Evolutionary conservation across 2,329 filamentous ascomycete genomes (phyloP), one percentile per base, ranked within the genome.

Genomic region (Aureobasidium sp.): DNA sequence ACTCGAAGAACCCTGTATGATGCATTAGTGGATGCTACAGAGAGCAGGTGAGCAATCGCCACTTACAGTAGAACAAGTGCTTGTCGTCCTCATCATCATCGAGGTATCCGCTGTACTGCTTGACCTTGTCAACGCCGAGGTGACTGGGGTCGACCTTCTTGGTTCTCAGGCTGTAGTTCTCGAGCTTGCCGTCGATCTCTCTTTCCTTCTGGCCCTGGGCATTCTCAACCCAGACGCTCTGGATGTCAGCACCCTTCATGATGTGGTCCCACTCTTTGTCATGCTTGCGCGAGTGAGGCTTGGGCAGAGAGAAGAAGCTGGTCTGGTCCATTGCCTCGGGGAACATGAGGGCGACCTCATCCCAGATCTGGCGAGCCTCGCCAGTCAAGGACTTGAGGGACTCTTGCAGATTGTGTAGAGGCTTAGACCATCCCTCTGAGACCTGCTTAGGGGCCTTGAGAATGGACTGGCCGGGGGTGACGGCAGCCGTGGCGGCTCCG

Each of bases 61-160:
- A 78, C 89, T 82, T 79, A 95, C 93, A 99, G 80, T 97, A 99
- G 76, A 99, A 99, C 64, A 99, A 80, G 76, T 99, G 94, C 85
- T 97, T 97, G 77, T 97, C 93, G 67, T 94, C 87, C 73, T 94
- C 90, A 63, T 97, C 89, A 70, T 99, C 91, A 74, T 99, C 94
- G 47, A 99, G 86, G 77, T 99, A 99, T 64, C 94, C 94, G 70
- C 90, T 96, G 83, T 95, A 97, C 77, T 99, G 94, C 85, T 96
- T 97, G 71, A 97, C 92, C 67, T 77, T 89, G 75, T 99, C 94
- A 72, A 97, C 85, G 61, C 89, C 90, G 63, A 99, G 87, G 67
- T 84, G 82, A 64, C 83, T 83, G 58, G 94, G 93, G 73, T 97
- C 90, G 68, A 97, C 90, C 74, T 88, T 86, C 86, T 96, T 97